Base-by-base conservation (phyloP, 1,284 basidiomycete species). In the Exobasidium cylindrosporum region DNA sequence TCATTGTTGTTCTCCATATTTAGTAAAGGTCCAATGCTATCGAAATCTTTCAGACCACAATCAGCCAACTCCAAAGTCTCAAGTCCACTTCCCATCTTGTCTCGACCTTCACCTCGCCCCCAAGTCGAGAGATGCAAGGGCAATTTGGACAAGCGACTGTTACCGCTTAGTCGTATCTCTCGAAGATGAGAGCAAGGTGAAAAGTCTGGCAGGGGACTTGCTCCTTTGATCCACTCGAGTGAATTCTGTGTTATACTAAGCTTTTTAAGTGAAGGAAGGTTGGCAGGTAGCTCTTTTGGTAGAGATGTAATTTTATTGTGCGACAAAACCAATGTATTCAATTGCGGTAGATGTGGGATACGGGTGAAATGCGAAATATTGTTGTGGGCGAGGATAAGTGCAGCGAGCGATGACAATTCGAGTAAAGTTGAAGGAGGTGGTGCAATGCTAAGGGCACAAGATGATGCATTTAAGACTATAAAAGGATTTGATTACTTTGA, bases 301-400 rank as follows among this genome's bases (percentile, higher is more conserved):
- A 79, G 61, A 3, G 49, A n/a, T 0, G 24, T 58, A 29, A 79
- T 57, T 44, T 63, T 24, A 59, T 79, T 79, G 47, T 76, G 62
- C 23, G 76, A 78, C 11, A 79, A 66, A 11, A 77, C 69, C 31
- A 79, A 68, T 40, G 77, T 78, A 60, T 79, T 79, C 63, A 79
- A 73, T 23, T 78, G 67, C 0, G 76, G 73, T 17, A 79, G 53
- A 30, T 72, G 65, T 3, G 77, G 77, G 24, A 79, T 65, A 1
- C 62, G 28, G 0, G 71, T 63, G 1, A 74, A 52, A 21, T 53
- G 31, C 2, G 35, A 28, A 52, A 79, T 60, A 1, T 44, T 35
- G 45, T 79, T 79, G 58, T 77, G 65, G 56, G 65, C 70, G 21
- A 79, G 66, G 3, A 79, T 69, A 3, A 79, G 68, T 4, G 77